Evolutionary conservation across 106 monocot species (phyloP).

Genomic region (Allium cepa): DNA sequence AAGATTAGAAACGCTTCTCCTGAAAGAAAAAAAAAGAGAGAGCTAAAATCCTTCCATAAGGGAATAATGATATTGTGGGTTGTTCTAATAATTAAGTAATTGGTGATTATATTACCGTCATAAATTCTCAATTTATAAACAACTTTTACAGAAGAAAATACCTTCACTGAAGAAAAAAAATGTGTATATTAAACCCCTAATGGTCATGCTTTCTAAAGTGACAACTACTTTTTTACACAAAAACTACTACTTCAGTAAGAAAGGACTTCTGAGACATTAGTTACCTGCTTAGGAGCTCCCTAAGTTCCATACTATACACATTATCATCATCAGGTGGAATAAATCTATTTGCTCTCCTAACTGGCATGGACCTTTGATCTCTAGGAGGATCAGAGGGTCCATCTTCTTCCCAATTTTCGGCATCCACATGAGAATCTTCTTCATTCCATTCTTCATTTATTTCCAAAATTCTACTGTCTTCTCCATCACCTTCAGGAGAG

Average conservation of each 20-base stretch:
- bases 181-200: background rate
- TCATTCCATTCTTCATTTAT: constrained; percentile 58
- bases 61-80: too few relatives aligned
- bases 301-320: constrained; percentile 87
- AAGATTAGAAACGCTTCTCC: constrained; percentile 98
- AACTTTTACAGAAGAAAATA: too few relatives aligned
- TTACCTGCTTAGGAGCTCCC: constrained; percentile 97
- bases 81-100: too few relatives aligned
- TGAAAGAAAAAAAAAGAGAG: constrained; percentile 20
- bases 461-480: constrained; percentile 31
- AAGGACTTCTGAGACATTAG: background rate
- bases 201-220: too few relatives aligned
- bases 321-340: constrained; percentile 83
- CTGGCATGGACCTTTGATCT: constrained; percentile 24
- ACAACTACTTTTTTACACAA: too few relatives aligned
- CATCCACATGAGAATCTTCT: constrained; percentile 40
- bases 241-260: too few relatives aligned
- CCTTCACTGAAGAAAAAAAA: background rate
- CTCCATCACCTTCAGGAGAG: constrained; percentile 41
- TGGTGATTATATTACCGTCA: background rate
- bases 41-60: background rate
- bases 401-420: constrained; percentile 41
- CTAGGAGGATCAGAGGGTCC: constrained; percentile 34
- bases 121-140: too few relatives aligned
- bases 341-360: constrained; percentile 60